Base-by-base conservation (phyloP, 257 asterid species). In the Solanum lycopersicoides region DNA sequence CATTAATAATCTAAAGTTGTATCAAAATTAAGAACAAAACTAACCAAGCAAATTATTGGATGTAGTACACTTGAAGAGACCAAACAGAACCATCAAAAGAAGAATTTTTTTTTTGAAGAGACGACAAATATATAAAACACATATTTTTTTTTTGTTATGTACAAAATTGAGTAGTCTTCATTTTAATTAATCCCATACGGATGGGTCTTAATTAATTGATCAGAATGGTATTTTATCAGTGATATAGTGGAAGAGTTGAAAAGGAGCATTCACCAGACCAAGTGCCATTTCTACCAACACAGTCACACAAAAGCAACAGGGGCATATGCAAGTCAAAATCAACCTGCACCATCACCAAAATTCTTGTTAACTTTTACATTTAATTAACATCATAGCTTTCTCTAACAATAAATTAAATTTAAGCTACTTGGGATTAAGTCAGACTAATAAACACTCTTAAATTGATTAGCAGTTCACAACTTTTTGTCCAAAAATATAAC, bases 201-300 rank as follows among this genome's bases (percentile, higher is more conserved):
- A n/a, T 10, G 30, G 32, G 16, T 74, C 82, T 69, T 34, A 18
- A 72, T 20, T 76, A 18, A 72, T 20, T 76, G 3, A 37, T 76
- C 83, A 76, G 83, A 76, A 94, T 47, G 97, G 97, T 84, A 94
- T 94, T 89, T 94, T 86, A 72, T 91, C 73, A 1, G 95, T 93
- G 47, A 94, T 93, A 92, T 94, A 94, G 87, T 90, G 92, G 91
- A 94, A 91, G 21, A 94, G 89, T 9, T 93, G 90, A 86, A 94
- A 91, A 2, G 97, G 97, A 84, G 95, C 84, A 71, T 87, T 87
- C 41, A 87, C 77, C 23, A 87, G 50, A 65, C 30, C 14, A 39
- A 87, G 56, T 5, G 87, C 89, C 63, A 87, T 20, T 71, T 87
- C 89, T 13, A 87, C 76, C n/a, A 87, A 47, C 77, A 39, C 28